These are phyloP conservation scores for Rhizoctonia solani DNA, from an alignment of 1,284 basidiomycete genomes.

Conservation along the genomic window DNA sequence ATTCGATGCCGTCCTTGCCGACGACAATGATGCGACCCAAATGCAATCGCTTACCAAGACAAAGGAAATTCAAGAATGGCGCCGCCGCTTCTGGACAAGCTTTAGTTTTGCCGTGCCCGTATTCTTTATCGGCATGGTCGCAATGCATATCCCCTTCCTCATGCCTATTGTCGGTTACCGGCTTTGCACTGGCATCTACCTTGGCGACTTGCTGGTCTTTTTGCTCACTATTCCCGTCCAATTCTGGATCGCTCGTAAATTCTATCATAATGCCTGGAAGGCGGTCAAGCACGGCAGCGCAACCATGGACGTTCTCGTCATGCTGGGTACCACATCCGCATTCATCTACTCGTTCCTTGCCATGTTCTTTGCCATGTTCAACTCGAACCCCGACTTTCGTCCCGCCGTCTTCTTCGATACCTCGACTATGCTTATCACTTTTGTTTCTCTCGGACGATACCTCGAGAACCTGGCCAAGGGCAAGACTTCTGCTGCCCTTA, in stretches of 20 bases:
- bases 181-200: slow-evolving; percentile 69
- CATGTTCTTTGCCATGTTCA: slow-evolving; percentile 71
- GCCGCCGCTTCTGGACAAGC: slow-evolving; percentile 75
- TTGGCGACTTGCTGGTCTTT: slow-evolving; percentile 83
- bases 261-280: slow-evolving; percentile 91
- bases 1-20: slow-evolving; percentile 85
- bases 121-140: slow-evolving; percentile 90
- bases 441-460: slow-evolving; percentile 93
- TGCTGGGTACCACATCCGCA: slow-evolving; percentile 92
- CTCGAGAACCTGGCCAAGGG: slow-evolving; percentile 98
- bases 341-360: slow-evolving; percentile 85
- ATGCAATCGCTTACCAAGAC: slow-evolving; percentile 87
- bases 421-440: slow-evolving; percentile 97
- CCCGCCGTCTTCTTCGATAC: slow-evolving; percentile 98
- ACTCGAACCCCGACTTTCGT: slow-evolving; percentile 64
- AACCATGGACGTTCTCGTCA: slow-evolving; percentile 97
- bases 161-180: slow-evolving; percentile 54
- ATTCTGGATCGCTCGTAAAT: slow-evolving; percentile 86
- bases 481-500: slow-evolving; percentile 93
- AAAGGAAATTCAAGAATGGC: slow-evolving; percentile 92
- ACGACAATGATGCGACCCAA: slow-evolving; percentile 84
- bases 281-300: slow-evolving; percentile 86
- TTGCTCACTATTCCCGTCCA: slow-evolving; percentile 91
- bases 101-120: slow-evolving; percentile 87
- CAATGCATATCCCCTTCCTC: slow-evolving; percentile 71